These are phyloP conservation scores for Hymenoscyphus occultus DNA, from an alignment of 2,329 filamentous ascomycete species.

Conservation along the genomic window DNA sequence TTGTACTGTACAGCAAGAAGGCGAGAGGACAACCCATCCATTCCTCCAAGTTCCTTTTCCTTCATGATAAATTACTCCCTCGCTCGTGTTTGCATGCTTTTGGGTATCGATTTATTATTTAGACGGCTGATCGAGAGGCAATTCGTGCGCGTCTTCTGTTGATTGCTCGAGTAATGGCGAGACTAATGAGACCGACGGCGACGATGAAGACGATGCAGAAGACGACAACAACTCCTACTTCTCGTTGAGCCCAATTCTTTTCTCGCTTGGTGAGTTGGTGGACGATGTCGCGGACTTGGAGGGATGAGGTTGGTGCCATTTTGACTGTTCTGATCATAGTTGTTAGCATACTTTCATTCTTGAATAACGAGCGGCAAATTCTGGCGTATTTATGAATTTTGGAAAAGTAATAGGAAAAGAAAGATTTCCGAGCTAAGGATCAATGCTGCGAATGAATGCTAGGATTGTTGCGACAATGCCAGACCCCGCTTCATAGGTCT, in stretches of 20 bases:
- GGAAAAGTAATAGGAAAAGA: too few species aligned
- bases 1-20: not conserved
- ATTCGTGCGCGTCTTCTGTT: conserved; percentile 26
- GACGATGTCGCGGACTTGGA: conserved; percentile 8
- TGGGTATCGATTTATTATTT: conserved; percentile 1
- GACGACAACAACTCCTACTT: conserved; percentile 60
- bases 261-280: conserved; percentile 48
- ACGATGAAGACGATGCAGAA: conserved; percentile 60
- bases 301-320: conserved; percentile 11
- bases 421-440: not conserved
- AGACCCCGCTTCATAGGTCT: not conserved
- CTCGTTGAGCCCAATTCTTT: conserved; percentile 52
- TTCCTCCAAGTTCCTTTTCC: not conserved
- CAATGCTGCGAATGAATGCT: not conserved
- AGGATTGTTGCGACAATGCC: not conserved
- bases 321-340: not conserved
- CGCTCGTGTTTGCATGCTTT: not conserved
- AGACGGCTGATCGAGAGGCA: conserved; percentile 10
- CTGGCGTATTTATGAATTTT: not conserved
- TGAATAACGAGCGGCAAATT: not conserved
- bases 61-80: not conserved
- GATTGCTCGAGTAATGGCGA: conserved; percentile 49
- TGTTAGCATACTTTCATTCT: conserved; percentile 1
- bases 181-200: conserved; percentile 45
- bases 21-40: not conserved